A percentile compares a stretch with the other conserved stretches of the same genome.
phyloP scores from a whole-genome alignment of 2,329 filamentous ascomycete species.

The Penicillium griseofulvum region DNA sequence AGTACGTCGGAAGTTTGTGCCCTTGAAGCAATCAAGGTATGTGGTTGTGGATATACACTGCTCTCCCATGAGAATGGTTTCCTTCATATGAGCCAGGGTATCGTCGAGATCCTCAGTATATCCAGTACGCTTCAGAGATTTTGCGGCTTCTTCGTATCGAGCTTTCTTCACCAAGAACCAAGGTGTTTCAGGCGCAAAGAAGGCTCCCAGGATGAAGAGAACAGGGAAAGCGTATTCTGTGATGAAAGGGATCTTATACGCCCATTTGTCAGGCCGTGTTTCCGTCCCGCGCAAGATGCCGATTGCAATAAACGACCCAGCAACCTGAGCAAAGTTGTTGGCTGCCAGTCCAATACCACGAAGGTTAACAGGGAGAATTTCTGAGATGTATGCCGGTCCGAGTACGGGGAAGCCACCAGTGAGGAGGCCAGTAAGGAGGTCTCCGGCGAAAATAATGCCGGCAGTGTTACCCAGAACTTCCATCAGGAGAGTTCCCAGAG shows the following conservation, averaged over 20 bases:
- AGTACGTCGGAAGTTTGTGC: constrained; percentile 28
- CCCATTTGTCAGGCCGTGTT: constrained; percentile 13
- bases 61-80: constrained; percentile 28
- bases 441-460: constrained; percentile 57
- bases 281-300: constrained; percentile 29
- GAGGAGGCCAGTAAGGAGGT: constrained; percentile 60
- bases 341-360: constrained; percentile 30
- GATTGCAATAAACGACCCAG: constrained; percentile 34
- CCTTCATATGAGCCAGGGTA: constrained; percentile 28
- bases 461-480: constrained; percentile 62
- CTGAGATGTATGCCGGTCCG: constrained; percentile 40
- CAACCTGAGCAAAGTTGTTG: constrained; percentile 32
- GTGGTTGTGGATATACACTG: constrained; percentile 12
- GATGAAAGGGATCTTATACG: constrained; percentile 28
- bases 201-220: constrained; percentile 20
- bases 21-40: constrained; percentile 29
- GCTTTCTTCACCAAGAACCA: constrained; percentile 27
- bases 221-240: constrained; percentile 26
- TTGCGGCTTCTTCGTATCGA: constrained; percentile 17
- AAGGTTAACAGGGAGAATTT: constrained; percentile 31
- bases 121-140: constrained; percentile 18
- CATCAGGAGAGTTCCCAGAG: constrained; percentile 57
- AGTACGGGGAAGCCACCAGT: constrained; percentile 62
- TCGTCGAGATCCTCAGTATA: constrained; percentile 16
- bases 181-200: constrained; percentile 26